These are phyloP conservation scores for Fusarium keratoplasticum DNA, from an alignment of 2,329 filamentous ascomycete species.

Conservation along the genomic window DNA sequence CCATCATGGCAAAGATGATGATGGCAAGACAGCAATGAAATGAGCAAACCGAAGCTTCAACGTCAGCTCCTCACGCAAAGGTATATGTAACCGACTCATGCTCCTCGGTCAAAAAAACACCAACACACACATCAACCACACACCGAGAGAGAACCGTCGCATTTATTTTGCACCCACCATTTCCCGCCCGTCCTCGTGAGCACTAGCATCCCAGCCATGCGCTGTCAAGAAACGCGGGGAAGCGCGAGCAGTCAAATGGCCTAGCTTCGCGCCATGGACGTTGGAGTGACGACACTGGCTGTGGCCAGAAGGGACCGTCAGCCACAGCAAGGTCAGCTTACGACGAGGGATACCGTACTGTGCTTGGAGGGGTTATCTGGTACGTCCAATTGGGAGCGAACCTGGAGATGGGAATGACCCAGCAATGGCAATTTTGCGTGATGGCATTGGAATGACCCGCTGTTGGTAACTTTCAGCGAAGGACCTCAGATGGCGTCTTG, in stretches of 20 bases:
- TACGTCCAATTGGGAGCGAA: neutral
- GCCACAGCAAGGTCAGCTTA: neutral
- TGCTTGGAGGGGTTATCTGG: neutral
- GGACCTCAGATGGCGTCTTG: neutral
- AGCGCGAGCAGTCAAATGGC: neutral
- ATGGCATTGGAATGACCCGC: neutral
- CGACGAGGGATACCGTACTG: neutral
- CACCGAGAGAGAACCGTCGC: neutral
- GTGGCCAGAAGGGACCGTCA: neutral
- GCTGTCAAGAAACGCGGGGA: slow-evolving; percentile 33
- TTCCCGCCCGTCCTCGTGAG: slow-evolving; percentile 18
- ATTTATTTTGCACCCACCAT: slow-evolving; percentile 12
- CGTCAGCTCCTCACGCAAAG: slow-evolving; percentile 1
- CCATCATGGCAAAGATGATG: neutral
- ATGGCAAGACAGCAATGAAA: neutral
- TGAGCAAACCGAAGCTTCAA: neutral
- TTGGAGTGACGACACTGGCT: slow-evolving; percentile 36
- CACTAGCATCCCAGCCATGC: slow-evolving; percentile 21
- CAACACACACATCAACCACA: neutral
- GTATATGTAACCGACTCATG: slow-evolving; percentile 19
- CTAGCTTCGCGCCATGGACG: slow-evolving; percentile 21
- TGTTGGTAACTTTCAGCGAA: neutral
- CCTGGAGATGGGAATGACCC: neutral
- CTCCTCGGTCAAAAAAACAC: slow-evolving; percentile 18
- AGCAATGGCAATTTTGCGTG: neutral